Conservation (phyloP, 108 stramenopile species). For the Cyclotella distinguenda region DNA sequence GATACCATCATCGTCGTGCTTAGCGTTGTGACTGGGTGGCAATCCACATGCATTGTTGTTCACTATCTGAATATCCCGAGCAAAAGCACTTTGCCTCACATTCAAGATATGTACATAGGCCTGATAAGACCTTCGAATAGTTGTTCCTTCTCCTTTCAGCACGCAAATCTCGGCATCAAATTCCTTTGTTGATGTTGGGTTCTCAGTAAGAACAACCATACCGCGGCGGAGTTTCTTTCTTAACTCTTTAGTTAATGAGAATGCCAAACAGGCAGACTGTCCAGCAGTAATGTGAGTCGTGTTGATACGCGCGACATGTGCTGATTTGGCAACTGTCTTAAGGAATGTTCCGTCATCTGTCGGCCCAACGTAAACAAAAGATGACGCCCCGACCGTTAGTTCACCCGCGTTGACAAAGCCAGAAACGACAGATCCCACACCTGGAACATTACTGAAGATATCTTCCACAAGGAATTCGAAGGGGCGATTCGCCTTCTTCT, state of each 20-base stretch:
- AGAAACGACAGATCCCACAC: conserved; percentile 77
- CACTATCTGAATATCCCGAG: conserved; percentile 76
- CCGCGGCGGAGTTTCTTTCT: conserved; percentile 79
- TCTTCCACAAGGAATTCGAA: conserved; percentile 87
- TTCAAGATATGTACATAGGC: conserved; percentile 86
- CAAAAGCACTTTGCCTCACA: conserved; percentile 83
- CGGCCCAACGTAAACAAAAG: conserved; percentile 84
- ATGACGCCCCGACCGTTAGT: conserved; percentile 61
- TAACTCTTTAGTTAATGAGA: conserved; percentile 75
- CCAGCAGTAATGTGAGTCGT: conserved; percentile 77
- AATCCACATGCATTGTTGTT: conserved; percentile 62
- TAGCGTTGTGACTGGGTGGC: conserved; percentile 56
- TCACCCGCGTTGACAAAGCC: conserved; percentile 87
- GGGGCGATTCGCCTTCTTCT: conserved; percentile 72
- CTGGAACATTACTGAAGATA: conserved; percentile 80
- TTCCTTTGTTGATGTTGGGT: conserved; percentile 71
- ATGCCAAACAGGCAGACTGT: conserved; percentile 79
- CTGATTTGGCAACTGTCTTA: conserved; percentile 82
- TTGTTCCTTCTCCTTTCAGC: conserved; percentile 82
- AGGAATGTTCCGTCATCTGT: conserved; percentile 81
- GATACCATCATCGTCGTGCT: conserved; percentile 59
- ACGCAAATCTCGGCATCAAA: conserved; percentile 92
- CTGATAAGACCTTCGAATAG: conserved; percentile 79
- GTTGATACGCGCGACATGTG: conserved; percentile 82
- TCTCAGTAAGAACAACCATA: conserved; percentile 76